Conservation (phyloP, 164 flowering plant species). For the Stephania yunnanensis region DNA sequence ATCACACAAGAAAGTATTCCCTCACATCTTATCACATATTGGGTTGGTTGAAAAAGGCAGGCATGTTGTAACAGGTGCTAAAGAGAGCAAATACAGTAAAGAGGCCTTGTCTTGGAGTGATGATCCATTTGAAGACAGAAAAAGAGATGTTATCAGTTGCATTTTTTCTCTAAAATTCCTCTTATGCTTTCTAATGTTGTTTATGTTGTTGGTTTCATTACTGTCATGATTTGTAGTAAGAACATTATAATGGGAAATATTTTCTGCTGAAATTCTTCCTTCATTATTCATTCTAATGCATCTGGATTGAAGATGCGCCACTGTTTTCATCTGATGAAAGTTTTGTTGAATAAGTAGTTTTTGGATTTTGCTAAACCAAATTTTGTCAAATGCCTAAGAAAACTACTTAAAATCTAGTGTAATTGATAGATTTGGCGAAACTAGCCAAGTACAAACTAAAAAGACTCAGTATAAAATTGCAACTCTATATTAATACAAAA, state of each 20-base stretch:
- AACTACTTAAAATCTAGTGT: too few species aligned
- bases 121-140: constrained; percentile 25
- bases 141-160: constrained; percentile 14
- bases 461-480: not conserved
- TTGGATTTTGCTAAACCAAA: too few species aligned
- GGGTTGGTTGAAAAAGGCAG: constrained; percentile 24
- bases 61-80: not conserved
- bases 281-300: too few species aligned
- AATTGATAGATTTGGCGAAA: not conserved
- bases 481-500: not conserved
- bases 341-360: too few species aligned
- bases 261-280: too few species aligned
- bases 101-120: constrained; percentile 34
- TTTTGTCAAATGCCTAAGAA: too few species aligned
- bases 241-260: too few species aligned
- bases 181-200: constrained; percentile 14
- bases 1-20: constrained; percentile 38
- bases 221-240: not conserved
- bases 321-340: too few species aligned
- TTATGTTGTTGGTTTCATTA: not conserved
- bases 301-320: too few species aligned
- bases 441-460: not conserved
- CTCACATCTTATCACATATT: constrained; percentile 44
- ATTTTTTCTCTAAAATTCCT: constrained; percentile 16
- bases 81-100: constrained; percentile 16